A percentile compares a stretch with the other conserved stretches of the same genome.
Conservation (phyloP, 2,329 filamentous ascomycete genomes). For the Talaromyces piceae region DNA sequence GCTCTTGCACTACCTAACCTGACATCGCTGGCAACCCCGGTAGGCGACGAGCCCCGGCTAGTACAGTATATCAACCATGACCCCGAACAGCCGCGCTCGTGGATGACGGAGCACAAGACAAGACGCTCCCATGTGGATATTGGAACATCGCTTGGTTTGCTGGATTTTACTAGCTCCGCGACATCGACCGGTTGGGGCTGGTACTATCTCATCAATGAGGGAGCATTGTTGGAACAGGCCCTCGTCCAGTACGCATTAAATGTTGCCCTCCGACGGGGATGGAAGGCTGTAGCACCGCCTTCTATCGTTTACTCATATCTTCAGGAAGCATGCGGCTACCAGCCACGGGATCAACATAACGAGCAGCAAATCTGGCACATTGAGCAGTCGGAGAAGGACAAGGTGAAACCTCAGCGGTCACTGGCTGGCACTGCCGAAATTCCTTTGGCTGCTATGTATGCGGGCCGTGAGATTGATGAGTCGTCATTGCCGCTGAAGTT, state of each 20-base stretch:
- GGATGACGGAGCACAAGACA: conserved; percentile 19
- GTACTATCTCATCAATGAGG: conserved; percentile 94
- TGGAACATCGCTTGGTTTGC: conserved; percentile 73
- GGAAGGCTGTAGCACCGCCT: conserved; percentile 74
- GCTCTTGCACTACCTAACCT: conserved; percentile 80
- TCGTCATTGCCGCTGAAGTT: conserved; percentile 65
- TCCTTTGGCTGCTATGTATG: conserved; percentile 83
- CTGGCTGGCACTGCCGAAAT: conserved; percentile 92
- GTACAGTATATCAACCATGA: conserved; percentile 74
- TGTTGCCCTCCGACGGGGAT: conserved; percentile 65
- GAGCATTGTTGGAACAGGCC: conserved; percentile 88
- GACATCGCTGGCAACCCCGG: conserved; percentile 67
- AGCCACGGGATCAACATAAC: conserved; percentile 79
- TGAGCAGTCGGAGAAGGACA: conserved; percentile 58
- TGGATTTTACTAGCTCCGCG: conserved; percentile 78
- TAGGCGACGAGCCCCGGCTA: conserved; percentile 57
- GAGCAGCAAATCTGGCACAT: conserved; percentile 89
- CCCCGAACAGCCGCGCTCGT: conserved; percentile 37
- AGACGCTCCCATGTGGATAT: conserved; percentile 75
- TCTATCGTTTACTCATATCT: conserved; percentile 90
- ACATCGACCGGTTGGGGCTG: conserved; percentile 91
- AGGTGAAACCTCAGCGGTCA: conserved; percentile 60
- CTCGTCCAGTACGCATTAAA: conserved; percentile 77
- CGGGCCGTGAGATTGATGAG: conserved; percentile 60
- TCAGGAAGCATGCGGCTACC: conserved; percentile 84